Conservation (phyloP, 441 rosid species). For the Theobroma grandiflorum region DNA sequence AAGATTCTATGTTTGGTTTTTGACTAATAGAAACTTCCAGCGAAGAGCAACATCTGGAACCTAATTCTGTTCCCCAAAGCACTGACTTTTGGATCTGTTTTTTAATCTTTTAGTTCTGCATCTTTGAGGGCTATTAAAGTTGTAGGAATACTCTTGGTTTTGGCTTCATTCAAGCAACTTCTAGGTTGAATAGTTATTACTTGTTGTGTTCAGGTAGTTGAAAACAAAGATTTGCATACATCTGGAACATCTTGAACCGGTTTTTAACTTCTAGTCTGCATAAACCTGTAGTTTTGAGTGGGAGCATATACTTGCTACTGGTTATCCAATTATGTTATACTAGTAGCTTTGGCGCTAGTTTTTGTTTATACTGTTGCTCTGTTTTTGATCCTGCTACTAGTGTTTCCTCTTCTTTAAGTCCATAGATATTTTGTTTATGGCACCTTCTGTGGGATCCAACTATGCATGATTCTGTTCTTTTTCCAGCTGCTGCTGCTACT, state of each 20-base stretch:
- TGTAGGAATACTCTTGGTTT: not conserved
- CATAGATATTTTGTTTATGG: not conserved
- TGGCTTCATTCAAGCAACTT: not conserved
- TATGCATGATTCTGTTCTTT: not conserved
- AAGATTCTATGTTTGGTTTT: not conserved
- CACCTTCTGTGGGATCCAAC: not conserved
- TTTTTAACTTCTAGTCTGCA: not conserved
- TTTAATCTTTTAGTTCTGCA: not conserved
- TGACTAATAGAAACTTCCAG: not conserved
- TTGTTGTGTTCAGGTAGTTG: not conserved
- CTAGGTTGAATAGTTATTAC: not conserved
- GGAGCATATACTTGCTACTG: not conserved
- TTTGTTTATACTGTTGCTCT: not conserved
- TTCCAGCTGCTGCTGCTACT: not conserved
- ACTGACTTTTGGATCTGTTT: not conserved
- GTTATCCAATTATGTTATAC: not conserved
- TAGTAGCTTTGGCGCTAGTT: not conserved
- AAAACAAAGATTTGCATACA: not conserved
- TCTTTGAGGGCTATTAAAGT: not conserved
- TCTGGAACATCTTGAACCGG: not conserved
- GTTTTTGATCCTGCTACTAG: not conserved
- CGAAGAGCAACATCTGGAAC: constrained; percentile 14
- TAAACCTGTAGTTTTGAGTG: not conserved
- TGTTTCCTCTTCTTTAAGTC: not conserved
- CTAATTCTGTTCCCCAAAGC: constrained; percentile 16